phyloP scores from a whole-genome alignment of 495 filamentous ascomycete species.

The Aspergillus bertholletiae region DNA sequence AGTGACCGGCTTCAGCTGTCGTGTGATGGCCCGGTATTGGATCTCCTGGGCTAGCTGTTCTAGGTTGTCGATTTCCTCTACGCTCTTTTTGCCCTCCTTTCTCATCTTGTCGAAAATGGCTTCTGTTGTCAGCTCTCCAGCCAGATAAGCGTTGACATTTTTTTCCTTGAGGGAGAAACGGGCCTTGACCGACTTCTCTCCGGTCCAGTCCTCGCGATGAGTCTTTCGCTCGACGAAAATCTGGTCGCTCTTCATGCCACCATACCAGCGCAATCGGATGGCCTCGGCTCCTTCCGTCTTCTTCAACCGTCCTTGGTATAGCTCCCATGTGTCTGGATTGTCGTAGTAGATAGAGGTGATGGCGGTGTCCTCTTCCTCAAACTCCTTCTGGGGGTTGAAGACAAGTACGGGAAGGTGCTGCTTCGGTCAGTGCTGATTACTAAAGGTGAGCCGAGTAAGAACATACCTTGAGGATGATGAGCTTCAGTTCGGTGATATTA shows the following conservation, averaged over 20 bases:
- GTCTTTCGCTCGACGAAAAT: conserved; percentile 98
- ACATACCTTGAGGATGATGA: conserved; percentile 83
- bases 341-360: conserved; percentile 99
- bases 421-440: background rate
- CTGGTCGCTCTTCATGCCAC: conserved; percentile 88
- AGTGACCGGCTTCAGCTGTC: conserved; percentile 78
- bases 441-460: no score
- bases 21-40: conserved; percentile 85
- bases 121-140: conserved; percentile 75
- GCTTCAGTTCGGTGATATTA: conserved; percentile 96
- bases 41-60: conserved; percentile 89
- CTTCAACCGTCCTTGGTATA: conserved; percentile 91
- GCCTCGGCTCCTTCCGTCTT: conserved; percentile 98
- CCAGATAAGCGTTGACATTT: conserved; percentile 85
- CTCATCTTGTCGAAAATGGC: conserved; percentile 91
- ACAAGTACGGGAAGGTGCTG: conserved; percentile 93
- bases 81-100: conserved; percentile 87
- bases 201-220: conserved; percentile 98
- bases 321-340: conserved; percentile 86
- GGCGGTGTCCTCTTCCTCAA: conserved; percentile 80
- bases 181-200: conserved; percentile 97
- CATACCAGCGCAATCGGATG: conserved; percentile 95
- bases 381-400: conserved; percentile 97
- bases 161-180: conserved; percentile 95
- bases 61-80: conserved; percentile 83